Conservation (phyloP, 2,329 filamentous ascomycete species). For the Ploettnerulaceae sp. region DNA sequence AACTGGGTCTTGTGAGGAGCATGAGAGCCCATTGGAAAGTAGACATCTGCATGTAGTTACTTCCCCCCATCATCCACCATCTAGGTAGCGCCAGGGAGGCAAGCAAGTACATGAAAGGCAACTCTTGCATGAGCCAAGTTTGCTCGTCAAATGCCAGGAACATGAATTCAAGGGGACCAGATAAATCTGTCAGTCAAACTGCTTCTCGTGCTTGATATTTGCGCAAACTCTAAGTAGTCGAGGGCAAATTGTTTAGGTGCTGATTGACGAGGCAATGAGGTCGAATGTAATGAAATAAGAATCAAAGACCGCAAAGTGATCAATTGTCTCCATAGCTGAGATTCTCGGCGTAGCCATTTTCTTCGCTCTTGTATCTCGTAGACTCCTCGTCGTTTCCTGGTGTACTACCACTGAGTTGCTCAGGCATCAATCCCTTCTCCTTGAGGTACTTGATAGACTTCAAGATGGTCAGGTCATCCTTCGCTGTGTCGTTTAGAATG, state of each 20-base stretch:
- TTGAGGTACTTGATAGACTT: slow-evolving; percentile 62
- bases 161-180: background rate
- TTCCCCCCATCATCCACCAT: background rate
- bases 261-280: background rate
- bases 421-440: slow-evolving; percentile 38
- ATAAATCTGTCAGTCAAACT: no score
- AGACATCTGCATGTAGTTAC: background rate
- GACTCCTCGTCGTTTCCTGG: slow-evolving; percentile 25
- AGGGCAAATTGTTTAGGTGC: background rate
- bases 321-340: slow-evolving; percentile 29
- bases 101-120: slow-evolving; percentile 5
- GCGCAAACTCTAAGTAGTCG: no score
- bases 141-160: no score
- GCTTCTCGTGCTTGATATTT: no score
- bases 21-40: background rate
- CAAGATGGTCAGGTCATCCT: slow-evolving; percentile 61
- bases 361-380: slow-evolving; percentile 23
- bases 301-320: background rate
- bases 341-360: slow-evolving; percentile 27
- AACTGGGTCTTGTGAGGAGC: background rate
- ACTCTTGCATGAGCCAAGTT: background rate
- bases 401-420: slow-evolving; percentile 29
- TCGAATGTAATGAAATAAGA: background rate
- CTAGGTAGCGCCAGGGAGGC: background rate
- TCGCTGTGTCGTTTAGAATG: slow-evolving; percentile 62